A percentile compares a stretch with the other conserved stretches of the same genome.
Conservation (phyloP, 2,329 filamentous ascomycete genomes). For the Colletotrichum gloeosporioides region DNA sequence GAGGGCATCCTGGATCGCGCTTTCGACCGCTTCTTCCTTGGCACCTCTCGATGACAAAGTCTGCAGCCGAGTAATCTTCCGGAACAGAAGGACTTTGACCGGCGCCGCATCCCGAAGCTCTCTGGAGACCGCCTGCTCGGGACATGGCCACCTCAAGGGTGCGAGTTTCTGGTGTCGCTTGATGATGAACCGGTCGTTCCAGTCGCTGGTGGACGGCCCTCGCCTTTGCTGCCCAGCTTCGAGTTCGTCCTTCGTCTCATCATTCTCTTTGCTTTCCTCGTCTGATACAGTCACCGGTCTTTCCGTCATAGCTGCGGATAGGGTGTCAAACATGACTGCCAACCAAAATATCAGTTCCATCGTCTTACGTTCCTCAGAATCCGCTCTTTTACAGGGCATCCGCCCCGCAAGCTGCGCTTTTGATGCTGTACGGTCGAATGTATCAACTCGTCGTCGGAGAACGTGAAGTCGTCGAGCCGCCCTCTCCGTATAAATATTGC, state of each 20-base stretch:
- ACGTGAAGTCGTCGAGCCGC: conserved; percentile 43
- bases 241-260: not conserved
- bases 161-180: conserved; percentile 32
- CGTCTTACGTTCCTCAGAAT: conserved; percentile 42
- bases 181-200: conserved; percentile 41
- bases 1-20: conserved; percentile 51
- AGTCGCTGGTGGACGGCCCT: conserved; percentile 15
- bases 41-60: conserved; percentile 47
- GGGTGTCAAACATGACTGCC: conserved; percentile 63
- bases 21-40: conserved; percentile 47
- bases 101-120: conserved; percentile 58
- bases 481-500: conserved; percentile 40
- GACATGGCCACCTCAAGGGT: conserved; percentile 56
- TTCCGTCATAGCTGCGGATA: conserved; percentile 57
- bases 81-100: conserved; percentile 64
- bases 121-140: conserved; percentile 54
- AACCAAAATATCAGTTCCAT: conserved; percentile 63
- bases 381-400: not conserved
- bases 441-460: conserved; percentile 39
- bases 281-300: conserved; percentile 40
- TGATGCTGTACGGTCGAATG: not conserved
- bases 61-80: conserved; percentile 61
- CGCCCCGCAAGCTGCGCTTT: not conserved
- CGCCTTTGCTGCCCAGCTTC: conserved; percentile 19
- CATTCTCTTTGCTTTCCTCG: conserved; percentile 39